Conservation (phyloP, 768 basidiomycete genomes). For the Pleurotus eryngii region DNA sequence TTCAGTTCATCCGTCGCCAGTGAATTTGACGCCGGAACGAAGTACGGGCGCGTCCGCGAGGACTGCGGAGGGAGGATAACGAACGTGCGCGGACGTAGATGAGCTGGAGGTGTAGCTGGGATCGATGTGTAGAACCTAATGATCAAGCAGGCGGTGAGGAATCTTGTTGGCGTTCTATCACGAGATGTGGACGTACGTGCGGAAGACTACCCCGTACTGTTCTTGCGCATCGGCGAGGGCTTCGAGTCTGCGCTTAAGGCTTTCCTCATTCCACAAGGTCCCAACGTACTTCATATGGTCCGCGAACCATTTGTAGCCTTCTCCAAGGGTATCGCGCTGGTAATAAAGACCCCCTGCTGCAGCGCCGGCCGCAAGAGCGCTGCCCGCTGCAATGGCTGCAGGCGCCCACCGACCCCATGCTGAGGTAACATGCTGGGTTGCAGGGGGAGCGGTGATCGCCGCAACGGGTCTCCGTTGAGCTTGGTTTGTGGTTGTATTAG, state of each 20-base stretch:
- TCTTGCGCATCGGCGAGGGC: conserved; percentile 58
- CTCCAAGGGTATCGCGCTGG: conserved; percentile 69
- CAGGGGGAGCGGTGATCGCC: conserved; percentile 27
- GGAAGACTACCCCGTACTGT: conserved; percentile 63
- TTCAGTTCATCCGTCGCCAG: conserved; percentile 73
- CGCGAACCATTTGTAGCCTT: conserved; percentile 69
- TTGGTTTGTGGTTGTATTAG: conserved; percentile 26
- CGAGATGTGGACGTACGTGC: conserved; percentile 49
- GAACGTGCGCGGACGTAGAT: conserved; percentile 67
- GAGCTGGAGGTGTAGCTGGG: conserved; percentile 61
- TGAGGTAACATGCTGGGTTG: conserved; percentile 18
- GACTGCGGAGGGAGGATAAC: conserved; percentile 64
- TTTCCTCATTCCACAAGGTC: conserved; percentile 77
- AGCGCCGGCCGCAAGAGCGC: conserved; percentile 75
- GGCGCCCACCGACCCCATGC: conserved; percentile 65
- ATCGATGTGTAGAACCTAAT: conserved; percentile 77
- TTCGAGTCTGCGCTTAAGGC: conserved; percentile 58
- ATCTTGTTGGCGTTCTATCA: too few relatives aligned
- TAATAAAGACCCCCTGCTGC: conserved; percentile 85
- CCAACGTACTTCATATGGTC: conserved; percentile 92
- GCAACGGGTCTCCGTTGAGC: conserved; percentile 19
- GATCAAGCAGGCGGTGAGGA: too few relatives aligned
- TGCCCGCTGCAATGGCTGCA: conserved; percentile 67
- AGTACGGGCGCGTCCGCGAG: conserved; percentile 46
- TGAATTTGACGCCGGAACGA: conserved; percentile 62